Base-by-base conservation (phyloP, 2,329 filamentous ascomycete species). In the Aureobasidium lini region DNA sequence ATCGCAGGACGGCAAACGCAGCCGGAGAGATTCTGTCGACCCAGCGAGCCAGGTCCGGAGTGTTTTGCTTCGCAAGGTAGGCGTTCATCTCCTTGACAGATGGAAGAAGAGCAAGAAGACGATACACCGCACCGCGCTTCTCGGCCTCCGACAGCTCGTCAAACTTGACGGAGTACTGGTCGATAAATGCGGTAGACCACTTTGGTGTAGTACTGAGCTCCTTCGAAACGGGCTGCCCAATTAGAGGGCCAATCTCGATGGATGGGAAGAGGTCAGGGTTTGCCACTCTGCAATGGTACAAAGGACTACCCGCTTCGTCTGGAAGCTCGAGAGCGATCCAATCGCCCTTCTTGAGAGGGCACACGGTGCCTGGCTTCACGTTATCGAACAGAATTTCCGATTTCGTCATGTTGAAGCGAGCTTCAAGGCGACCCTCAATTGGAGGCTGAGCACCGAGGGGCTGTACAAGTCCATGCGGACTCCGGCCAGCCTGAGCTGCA, bases 1-100 rank as follows among this genome's bases (percentile, higher is more conserved):
- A 96, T 54, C 89, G 82, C 18, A 96, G 75, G 0, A 95, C 72
- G 18, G 84, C 82, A 3, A 89, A 72, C 0, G 86, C 82, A 6
- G 88, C 81, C 2, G 83, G 81, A 0, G 86, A 82, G 9, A 96
- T 78, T 16, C 79, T 74, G 23, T 82, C 76, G 63, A 74, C 71
- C 85, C 85, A 88, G 11, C 69, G 64, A 59, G 68, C 71, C n/a
- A 80, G 66, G 69, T 67, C 75, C 76, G 42, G 71, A 75, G 65
- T 65, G 11, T 71, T 69, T 5, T 70, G 64, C 48, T 65, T 64
- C 11, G 63, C 62, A 11, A 85, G 72, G 61, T 77, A 84, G 0
- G 69, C 61, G 32, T 71, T 76, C 78, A 91, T 84, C 0, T 82
- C 75, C 11, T 74, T 66, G 3, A 92, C 80, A 1, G 79, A 72